phyloP scores from a whole-genome alignment of 2,329 filamentous ascomycete genomes.

The Xylaria sp. region DNA sequence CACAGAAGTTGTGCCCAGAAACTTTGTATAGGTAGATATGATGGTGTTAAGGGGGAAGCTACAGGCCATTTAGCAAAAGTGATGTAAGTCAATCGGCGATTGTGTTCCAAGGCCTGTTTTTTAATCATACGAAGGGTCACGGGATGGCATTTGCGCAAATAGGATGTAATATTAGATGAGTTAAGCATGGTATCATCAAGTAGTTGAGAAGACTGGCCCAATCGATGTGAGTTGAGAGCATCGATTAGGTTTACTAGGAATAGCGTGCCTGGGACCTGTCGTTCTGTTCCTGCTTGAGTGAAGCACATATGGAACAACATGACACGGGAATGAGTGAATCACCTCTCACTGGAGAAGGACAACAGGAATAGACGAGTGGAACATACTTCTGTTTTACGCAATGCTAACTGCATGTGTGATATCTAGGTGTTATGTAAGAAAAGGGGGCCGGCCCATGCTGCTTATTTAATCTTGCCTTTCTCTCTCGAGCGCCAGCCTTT shows the following conservation, averaged over 20 bases:
- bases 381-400: neutral
- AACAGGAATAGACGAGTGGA: neutral
- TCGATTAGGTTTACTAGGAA: neutral
- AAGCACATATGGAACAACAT: neutral
- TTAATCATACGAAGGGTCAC: too few relatives aligned
- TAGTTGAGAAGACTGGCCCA: neutral
- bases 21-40: neutral
- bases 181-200: neutral
- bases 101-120: neutral
- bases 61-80: too few relatives aligned
- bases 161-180: neutral
- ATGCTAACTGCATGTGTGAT: neutral
- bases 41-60: too few relatives aligned
- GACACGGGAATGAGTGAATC: neutral
- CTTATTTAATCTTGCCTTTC: too few relatives aligned
- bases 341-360: neutral
- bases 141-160: neutral
- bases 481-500: neutral
- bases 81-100: neutral
- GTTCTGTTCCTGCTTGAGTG: neutral
- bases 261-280: neutral
- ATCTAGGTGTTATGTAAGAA: constrained; percentile 3
- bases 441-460: constrained; percentile 21
- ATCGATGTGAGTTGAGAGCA: neutral
- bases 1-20: neutral